These are phyloP conservation scores for Cenococcum geophilum DNA, from an alignment of 495 filamentous ascomycete species.

Conservation along the genomic window DNA sequence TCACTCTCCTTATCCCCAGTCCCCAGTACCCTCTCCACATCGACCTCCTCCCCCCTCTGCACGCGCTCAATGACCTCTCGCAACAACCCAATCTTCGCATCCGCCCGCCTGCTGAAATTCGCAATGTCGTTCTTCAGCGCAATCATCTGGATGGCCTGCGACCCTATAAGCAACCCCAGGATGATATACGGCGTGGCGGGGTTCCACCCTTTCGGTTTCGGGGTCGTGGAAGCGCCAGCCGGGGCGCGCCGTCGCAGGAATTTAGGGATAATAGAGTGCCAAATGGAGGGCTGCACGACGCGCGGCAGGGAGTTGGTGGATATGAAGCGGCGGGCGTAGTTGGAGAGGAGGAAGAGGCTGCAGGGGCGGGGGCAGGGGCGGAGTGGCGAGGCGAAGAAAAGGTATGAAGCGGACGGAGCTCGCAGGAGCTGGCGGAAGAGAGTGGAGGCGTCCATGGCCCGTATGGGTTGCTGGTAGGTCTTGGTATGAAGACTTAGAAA, in stretches of 20 bases:
- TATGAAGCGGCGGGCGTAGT: conserved; percentile 8
- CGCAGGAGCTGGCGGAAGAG: conserved; percentile 27
- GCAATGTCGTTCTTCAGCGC: conserved; percentile 66
- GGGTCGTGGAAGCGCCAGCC: conserved; percentile 34
- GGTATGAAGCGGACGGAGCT: conserved; percentile 11
- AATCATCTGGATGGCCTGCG: conserved; percentile 89
- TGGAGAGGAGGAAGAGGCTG: conserved; percentile 16
- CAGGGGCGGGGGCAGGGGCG: conserved; percentile 20
- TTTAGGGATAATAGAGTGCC: conserved; percentile 59
- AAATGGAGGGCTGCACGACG: conserved; percentile 60
- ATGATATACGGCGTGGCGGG: conserved; percentile 89
- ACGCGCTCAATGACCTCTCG: conserved; percentile 78
- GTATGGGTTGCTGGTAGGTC: not conserved
- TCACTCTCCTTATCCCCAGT: conserved; percentile 72
- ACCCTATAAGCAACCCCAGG: conserved; percentile 86
- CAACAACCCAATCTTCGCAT: conserved; percentile 70
- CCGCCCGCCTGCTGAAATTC: conserved; percentile 64
- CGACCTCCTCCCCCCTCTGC: conserved; percentile 79
- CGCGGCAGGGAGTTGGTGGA: conserved; percentile 44
- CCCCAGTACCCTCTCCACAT: conserved; percentile 77
- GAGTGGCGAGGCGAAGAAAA: conserved; percentile 3
- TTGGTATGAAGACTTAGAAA: too few relatives aligned
- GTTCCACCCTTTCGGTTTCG: conserved; percentile 65
- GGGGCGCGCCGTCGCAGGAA: conserved; percentile 37
- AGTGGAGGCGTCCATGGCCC: conserved; percentile 17